Evolutionary conservation across 805 yeast genomes (phyloP).

Genomic region (Suhomyces emberorum): DNA sequence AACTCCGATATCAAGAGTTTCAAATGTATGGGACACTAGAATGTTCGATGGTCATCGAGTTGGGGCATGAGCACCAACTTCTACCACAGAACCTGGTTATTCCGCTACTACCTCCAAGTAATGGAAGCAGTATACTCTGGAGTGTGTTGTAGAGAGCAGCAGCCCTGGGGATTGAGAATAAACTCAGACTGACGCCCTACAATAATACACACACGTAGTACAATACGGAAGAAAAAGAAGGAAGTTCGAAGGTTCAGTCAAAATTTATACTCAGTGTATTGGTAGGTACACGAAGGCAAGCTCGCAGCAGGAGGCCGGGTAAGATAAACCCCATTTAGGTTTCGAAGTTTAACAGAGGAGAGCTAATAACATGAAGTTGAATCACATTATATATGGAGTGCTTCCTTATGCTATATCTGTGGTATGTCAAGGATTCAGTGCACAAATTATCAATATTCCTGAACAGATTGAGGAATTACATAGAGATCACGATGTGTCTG

Average conservation of each 20-base stretch:
- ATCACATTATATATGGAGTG: not conserved
- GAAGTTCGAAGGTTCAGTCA: not conserved
- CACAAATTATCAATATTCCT: constrained; percentile 29
- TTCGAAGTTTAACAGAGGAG: not conserved
- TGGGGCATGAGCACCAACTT: constrained; percentile 7
- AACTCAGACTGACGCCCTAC: constrained; percentile 41
- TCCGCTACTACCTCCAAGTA: constrained; percentile 37
- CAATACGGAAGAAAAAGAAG: constrained; percentile 30
- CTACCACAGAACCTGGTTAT: constrained; percentile 36
- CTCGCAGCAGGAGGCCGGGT: constrained; percentile 20
- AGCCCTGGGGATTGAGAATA: constrained; percentile 28
- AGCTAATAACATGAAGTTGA: not conserved
- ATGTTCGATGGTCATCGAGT: constrained; percentile 30
- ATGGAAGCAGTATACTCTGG: constrained; percentile 41
- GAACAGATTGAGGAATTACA: constrained; percentile 14
- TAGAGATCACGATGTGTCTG: constrained; percentile 8
- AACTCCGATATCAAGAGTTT: too few species aligned
- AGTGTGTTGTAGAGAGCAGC: constrained; percentile 50
- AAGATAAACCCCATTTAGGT: constrained; percentile 13
- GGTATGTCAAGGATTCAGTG: constrained; percentile 10
- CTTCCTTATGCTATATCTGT: not conserved
- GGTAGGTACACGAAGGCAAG: not conserved
- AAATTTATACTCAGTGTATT: constrained; percentile 9
- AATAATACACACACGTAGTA: constrained; percentile 48
- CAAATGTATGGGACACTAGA: constrained; percentile 50